Base-by-base conservation (phyloP, 78 protist genomes). In the Speleostelium caveatum region DNA sequence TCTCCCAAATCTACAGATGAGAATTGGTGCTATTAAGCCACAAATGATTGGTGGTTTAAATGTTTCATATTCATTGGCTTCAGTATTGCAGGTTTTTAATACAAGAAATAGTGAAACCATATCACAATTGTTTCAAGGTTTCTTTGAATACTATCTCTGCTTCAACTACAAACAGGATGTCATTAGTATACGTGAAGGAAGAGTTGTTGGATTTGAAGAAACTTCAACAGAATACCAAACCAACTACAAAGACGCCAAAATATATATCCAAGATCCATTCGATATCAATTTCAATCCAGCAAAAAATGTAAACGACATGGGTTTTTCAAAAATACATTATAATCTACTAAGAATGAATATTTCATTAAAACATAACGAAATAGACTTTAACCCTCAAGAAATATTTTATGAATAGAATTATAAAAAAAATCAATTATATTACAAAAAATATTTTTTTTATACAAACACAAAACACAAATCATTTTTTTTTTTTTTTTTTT, bases 231-330 rank as follows among this genome's bases (percentile, higher is more conserved):
- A 24, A 67, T 21, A 19, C 24, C 58, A 28, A 45, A 16, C 30
- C 61, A 2, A 45, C 24, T 3, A 30, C 45, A n/a, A 58, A 58
- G 35, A 58, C 6, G 24, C 73, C 32, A 36, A 49, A n/a, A 10
- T 69, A 24, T 69, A 49, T 41, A 69, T 69, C 28, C 62, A 69
- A 69, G 76, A 69, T 49, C 76, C 76, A 69, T 69, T 69, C 60
- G 35, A 38, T 49, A 0, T 19, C n/a, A 33, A n/a, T 19, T 69
- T 49, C n/a, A 69, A 69, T 30, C 76, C 76, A 45, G 59, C 28
- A 16, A 66, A 66, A 39, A 36, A 42, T 0, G 35, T 66, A 10
- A 36, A 28, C 35, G 53, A 36, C 21, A 36, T n/a, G 28, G 35
- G 35, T n/a, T 38, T 22, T 14, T 19, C 35, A 3, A 36, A 36